phyloP scores from a whole-genome alignment of 1,139 yeast genomes.

The Pneumocystis sp. region DNA sequence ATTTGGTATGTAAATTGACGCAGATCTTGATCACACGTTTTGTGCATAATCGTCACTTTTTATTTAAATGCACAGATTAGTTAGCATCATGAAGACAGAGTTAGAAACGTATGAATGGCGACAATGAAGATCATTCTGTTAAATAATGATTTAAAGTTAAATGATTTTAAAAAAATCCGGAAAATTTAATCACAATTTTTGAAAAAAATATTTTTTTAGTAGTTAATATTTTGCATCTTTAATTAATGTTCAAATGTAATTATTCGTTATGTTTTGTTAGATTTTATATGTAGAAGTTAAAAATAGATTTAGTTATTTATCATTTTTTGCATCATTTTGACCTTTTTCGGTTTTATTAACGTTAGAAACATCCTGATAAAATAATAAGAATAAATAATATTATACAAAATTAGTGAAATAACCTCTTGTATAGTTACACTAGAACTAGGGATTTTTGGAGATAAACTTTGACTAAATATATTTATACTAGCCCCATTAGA shows the following conservation, averaged over 20 bases:
- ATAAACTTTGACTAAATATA: background rate
- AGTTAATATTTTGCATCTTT: background rate
- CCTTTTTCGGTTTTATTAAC: background rate
- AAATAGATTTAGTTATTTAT: background rate
- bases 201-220: background rate
- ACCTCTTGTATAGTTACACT: background rate
- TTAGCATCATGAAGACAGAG: background rate
- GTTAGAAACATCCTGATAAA: background rate
- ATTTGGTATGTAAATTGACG: background rate
- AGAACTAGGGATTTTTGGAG: background rate
- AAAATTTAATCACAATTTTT: background rate
- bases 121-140: background rate
- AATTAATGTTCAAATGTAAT: background rate
- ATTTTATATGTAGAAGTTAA: background rate
- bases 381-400: background rate
- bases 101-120: background rate
- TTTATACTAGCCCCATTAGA: background rate
- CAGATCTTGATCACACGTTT: background rate
- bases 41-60: background rate
- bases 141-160: background rate
- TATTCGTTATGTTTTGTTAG: background rate
- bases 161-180: background rate
- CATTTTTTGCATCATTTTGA: background rate
- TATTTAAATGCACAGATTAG: background rate
- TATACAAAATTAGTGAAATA: background rate